Base-by-base conservation (phyloP, 2,329 filamentous ascomycete species). In the Escovopsis sp. region DNA sequence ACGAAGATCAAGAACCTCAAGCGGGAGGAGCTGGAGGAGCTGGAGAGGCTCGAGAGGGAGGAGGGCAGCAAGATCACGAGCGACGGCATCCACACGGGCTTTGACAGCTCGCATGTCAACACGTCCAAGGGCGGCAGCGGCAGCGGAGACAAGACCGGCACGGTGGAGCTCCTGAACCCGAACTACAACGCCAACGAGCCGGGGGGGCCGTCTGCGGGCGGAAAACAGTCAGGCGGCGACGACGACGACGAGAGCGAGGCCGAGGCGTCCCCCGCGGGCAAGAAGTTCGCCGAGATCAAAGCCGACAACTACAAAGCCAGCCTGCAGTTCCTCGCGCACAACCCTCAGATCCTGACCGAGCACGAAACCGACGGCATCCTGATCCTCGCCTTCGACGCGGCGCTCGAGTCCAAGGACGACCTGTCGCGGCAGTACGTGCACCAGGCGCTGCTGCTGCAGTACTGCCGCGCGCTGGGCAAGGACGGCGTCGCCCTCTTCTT, bases 401-500 rank as follows among this genome's bases (percentile, higher is more conserved):
- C 88, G 43, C 71, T 92, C 39, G 77, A 84, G 43, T 72, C 74
- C 37, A 74, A 82, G 44, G 73, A 79, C 37, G 79, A 83, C n/a
- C 73, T 79, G 45, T 76, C 84, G 4, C 73, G 78, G 33, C 83
- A 88, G 54, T 94, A 79, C 57, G 86, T 98, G 16, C 90, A 98
- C 58, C 87, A 96, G 55, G 88, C 81, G 3, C 67, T 96, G 13
- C 67, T 98, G 11, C 63, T 98, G 28, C 90, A 98, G 56, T 98
- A 98, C 63, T 98, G 90, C 61, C 76, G 88, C 9, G 79, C 85
- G 29, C 68, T 98, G 6, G 87, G 88, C 41, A 76, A 74, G 44
- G 85, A 96, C 48, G 88, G 88, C 16, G 86, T 94, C 8, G 72
- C 75, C 5, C 62, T 96, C 21, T 98, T 98, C 67, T 98, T 98